These are phyloP conservation scores for Colletotrichum acutatum DNA, from an alignment of 2,329 filamentous ascomycete genomes.

Conservation along the genomic window DNA sequence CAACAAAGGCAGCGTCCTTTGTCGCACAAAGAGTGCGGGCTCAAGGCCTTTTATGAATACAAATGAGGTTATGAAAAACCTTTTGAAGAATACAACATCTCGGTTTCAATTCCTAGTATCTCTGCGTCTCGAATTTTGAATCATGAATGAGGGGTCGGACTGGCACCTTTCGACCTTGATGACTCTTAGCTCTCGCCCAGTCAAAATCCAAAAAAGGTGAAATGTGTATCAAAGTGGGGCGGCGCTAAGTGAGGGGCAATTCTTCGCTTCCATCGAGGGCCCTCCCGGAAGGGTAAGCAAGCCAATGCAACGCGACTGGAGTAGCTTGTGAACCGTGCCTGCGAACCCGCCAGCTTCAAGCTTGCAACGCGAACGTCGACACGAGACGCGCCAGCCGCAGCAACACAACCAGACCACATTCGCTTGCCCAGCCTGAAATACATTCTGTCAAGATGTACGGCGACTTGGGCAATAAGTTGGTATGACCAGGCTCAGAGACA, in stretches of 20 bases:
- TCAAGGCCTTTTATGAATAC: conserved; percentile 32
- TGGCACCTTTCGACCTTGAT: conserved; percentile 3
- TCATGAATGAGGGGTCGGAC: neutral
- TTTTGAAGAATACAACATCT: conserved; percentile 27
- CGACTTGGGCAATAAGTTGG: conserved; percentile 87
- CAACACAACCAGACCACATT: neutral
- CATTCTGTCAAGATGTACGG: conserved; percentile 77
- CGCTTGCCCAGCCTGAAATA: neutral
- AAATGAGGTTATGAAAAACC: conserved; percentile 35
- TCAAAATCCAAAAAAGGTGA: neutral
- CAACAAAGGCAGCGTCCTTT: conserved; percentile 14
- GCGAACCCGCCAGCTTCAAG: neutral
- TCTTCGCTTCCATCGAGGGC: conserved; percentile 15
- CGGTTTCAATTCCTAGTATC: neutral
- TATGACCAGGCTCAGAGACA: conserved; percentile 48
- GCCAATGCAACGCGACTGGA: conserved; percentile 30
- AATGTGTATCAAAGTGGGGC: conserved; percentile 28
- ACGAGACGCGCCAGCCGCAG: neutral
- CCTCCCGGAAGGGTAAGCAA: conserved; percentile 10
- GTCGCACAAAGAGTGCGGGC: conserved; percentile 28
- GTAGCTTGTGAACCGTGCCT: neutral
- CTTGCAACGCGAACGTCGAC: neutral
- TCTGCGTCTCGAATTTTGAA: neutral
- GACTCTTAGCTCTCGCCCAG: no score
- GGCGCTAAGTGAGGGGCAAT: conserved; percentile 33